Evolutionary conservation across 495 filamentous ascomycete species (phyloP), one percentile per base, ranked within the genome.

Genomic region (Tuber aestivum): DNA sequence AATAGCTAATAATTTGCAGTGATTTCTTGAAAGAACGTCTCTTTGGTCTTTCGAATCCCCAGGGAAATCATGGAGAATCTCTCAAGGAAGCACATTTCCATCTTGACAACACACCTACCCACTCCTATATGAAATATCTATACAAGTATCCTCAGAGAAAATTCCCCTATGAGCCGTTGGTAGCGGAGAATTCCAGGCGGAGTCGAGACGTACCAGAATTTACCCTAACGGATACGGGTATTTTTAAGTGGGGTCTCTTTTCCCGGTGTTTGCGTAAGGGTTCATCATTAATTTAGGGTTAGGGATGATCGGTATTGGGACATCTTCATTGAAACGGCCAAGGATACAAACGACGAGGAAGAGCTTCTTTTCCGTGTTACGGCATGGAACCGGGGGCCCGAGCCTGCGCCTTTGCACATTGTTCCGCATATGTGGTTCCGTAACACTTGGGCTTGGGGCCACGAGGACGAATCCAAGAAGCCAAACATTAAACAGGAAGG

Each of bases 111-210:
- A 96, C 92, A 40, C 95, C 95, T 6, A 86, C 87, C 12, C 95
- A 98, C 85, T 97, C 95, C 35, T 98, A 98, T 86, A 98, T 98
- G 95, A 98, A 98, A 84, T 95, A 89, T 81, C 90, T 97, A 77
- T 98, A 98, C 88, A 98, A 97, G 84, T 97, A 97, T 80, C 95
- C 95, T 0, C 95, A 98, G 85, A 87, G 87, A 80, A 89, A 91
- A 70, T 98, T 98, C 79, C 95, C 95, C 2, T 98, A 98, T 84
- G 88, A 97, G 80, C 89, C 97, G 76, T 85, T 98, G 27, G 84
- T 95, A 48, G 86, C 92, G 74, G 92, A 95, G 82, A 98, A 97
- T 82, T 92, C 90, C 41, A 88, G 87, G 73, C 91, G 94, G 32
- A 86, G 88, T 65, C 91, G 89, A 79, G 78, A 88, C 74, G 95